Evolutionary conservation across 2,329 filamentous ascomycete genomes (phyloP), one percentile per base, ranked within the genome.

Genomic region (Fusarium abutilonis): DNA sequence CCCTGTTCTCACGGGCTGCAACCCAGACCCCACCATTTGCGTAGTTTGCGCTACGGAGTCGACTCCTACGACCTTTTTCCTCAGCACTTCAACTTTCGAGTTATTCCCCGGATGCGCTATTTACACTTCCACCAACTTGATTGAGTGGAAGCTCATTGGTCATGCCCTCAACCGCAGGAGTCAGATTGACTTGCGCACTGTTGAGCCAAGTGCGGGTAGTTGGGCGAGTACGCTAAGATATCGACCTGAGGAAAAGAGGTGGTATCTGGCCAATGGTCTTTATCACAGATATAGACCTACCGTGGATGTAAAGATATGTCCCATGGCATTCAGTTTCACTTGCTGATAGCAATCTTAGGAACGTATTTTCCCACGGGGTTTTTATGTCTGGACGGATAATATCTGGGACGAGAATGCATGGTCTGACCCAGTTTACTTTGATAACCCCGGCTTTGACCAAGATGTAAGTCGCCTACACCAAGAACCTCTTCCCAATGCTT

Each of bases 31-130:
- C 0, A 86, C 84, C 1, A 63, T 78, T 14, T 77, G 76, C 41
- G 72, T 77, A 4, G 74, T 76, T 7, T 74, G 72, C 9, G 72
- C 73, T 14, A 70, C 71, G 0, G 64, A 62, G 3, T 57, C 65
- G 5, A 52, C 65, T 2, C 73, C 73, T 3, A 64, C 72, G 7
- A 73, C 68, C 2, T 88, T 82, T 69, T 88, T 83, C 70, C 78
- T 88, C 26, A 82, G 82, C 34, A 88, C 84, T 4, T 88, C 85
- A 0, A 85, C 83, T 0, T 88, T 89, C 54, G 85, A 88, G 69
- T 85, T 80, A 70, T 87, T 85, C 57, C 86, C 85, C 0, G 84
- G 84, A 4, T 81, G 82, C n/a, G 82, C 84, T 13, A 84, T 89
- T 53, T 86, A 88, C 65, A 79, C 84, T 23, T 85, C 82, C 17